These are phyloP conservation scores for Carex littledalei DNA, from an alignment of 176 grass and related monocot species.

Conservation along the genomic window DNA sequence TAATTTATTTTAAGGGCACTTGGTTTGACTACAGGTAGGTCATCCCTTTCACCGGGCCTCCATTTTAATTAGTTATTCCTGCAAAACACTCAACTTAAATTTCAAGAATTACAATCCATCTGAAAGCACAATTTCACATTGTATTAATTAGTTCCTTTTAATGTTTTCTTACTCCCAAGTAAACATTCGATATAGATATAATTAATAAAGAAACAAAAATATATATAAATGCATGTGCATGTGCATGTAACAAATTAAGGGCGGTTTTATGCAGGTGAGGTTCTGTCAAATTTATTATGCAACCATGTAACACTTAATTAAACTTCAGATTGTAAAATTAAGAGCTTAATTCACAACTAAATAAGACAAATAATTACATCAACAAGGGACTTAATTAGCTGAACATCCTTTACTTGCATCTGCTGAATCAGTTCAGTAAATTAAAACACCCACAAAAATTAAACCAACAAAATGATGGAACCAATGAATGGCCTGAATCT, in stretches of 20 bases:
- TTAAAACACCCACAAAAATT: constrained; percentile 52
- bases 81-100: background rate
- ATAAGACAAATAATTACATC: background rate
- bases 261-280: too few relatives aligned
- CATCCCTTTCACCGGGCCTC: too few relatives aligned
- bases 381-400: constrained; percentile 40
- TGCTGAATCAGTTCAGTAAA: constrained; percentile 96
- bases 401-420: constrained; percentile 96
- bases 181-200: background rate
- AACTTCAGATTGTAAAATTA: background rate
- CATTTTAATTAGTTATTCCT: background rate
- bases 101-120: background rate
- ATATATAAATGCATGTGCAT: background rate
- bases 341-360: background rate
- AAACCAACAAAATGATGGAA: background rate
- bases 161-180: background rate
- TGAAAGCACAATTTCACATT: background rate
- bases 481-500: background rate
- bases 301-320: background rate
- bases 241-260: too few relatives aligned
- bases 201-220: background rate
- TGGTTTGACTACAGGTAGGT: too few relatives aligned
- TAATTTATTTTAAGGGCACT: too few relatives aligned
- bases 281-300: background rate
- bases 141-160: too few relatives aligned